phyloP scores from a whole-genome alignment of 2,329 filamentous ascomycete species.

The Falciphora oryzae region DNA sequence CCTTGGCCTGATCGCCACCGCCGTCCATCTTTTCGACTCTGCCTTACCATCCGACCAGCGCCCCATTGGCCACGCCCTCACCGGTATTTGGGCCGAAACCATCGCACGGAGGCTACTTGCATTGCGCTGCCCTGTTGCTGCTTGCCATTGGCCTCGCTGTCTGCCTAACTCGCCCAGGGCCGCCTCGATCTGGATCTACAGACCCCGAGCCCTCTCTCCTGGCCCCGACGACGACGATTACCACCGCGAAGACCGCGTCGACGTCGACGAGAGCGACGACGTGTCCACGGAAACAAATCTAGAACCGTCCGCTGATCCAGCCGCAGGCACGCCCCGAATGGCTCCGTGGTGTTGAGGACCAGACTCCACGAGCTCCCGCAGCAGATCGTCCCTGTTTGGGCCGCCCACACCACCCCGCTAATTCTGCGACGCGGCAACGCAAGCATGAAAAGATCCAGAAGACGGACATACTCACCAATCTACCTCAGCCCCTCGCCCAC shows the following conservation, averaged over 20 bases:
- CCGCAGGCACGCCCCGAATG: not conserved
- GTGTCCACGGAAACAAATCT: too few relatives aligned
- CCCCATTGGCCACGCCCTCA: not conserved
- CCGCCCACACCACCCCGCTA: not conserved
- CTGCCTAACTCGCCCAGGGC: not conserved
- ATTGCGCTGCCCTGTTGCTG: not conserved
- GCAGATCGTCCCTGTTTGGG: not conserved
- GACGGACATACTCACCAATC: constrained; percentile 37
- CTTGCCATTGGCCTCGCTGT: not conserved
- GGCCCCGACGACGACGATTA: too few relatives aligned
- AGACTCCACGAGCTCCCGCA: not conserved
- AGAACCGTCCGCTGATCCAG: too few relatives aligned
- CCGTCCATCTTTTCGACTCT: not conserved
- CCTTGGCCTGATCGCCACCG: not conserved
- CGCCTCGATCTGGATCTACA: not conserved
- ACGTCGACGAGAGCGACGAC: too few relatives aligned
- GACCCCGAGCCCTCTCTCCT: not conserved
- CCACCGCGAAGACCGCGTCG: not conserved
- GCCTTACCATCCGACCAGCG: not conserved
- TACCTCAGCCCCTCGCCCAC: constrained; percentile 34
- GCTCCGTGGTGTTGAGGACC: not conserved
- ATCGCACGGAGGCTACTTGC: constrained; percentile 1
- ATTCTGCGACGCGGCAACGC: not conserved
- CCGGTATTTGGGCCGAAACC: not conserved
- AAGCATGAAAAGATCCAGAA: constrained; percentile 29